Evolutionary conservation across 2,329 filamentous ascomycete species (phyloP), one percentile per base, ranked within the genome.

Genomic region (Diaporthe humulicola): DNA sequence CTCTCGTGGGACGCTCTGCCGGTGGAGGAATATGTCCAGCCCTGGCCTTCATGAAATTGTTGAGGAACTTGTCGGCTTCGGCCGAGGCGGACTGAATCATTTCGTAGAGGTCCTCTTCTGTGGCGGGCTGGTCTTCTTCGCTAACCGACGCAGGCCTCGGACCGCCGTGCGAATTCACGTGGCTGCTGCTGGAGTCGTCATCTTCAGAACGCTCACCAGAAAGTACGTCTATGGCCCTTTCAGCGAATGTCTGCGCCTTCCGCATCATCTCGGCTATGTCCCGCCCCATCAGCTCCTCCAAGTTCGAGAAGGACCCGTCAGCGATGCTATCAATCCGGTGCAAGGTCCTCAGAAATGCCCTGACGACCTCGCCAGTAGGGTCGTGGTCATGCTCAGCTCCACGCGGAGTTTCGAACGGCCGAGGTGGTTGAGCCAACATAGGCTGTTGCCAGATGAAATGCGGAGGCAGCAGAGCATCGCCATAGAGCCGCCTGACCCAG

Each of bases 81-180:
- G 83, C 78, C 66, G 85, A 83, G 9, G 81, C 81, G 9, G 85
- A 85, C 17, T 81, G 79, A 17, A 87, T 77, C 17, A 81, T 77
- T 0, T 81, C 80, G 74, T 85, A 87, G n/a, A 87, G 77, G 15
- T 88, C 86, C 36, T 86, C 82, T 74, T 87, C 85, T 17, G 83
- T 79, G 25, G 82, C 78, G 2, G 85, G 81, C 36, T 77, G 73
- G 30, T 74, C 64, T 30, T 76, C 45, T 52, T 30, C 30, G 19
- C 40, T 33, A 25, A 40, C 66, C 57, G 48, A 56, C 36, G 14
- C 40, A 52, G 57, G 19, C 36, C 33, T 36, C 12, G 58, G 22
- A 15, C n/a, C 36, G 4, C 12, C 25, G 17, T 30, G 30, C 6
- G 57, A 2, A 40, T 42, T 6, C 25, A 36, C 30, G 22, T 56